These are phyloP conservation scores for Jaltomata sinuosa DNA, from an alignment of 257 asterid species.

Conservation along the genomic window DNA sequence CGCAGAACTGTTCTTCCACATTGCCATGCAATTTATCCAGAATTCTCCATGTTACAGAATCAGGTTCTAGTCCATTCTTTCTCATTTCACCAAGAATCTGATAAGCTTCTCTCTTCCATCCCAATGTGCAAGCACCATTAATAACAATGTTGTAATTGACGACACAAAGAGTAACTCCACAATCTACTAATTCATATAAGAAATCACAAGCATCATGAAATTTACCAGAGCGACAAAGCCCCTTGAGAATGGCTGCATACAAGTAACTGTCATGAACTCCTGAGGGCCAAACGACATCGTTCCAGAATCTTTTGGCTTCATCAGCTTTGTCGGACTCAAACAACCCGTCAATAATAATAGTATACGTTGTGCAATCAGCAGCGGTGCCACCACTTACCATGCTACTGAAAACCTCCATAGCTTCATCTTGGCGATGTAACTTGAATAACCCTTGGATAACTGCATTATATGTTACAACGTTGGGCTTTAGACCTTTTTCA, in stretches of 20 bases:
- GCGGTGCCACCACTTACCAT: conserved; percentile 33
- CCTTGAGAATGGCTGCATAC: conserved; percentile 66
- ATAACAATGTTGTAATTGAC: conserved; percentile 74
- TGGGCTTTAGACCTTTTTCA: conserved; percentile 41
- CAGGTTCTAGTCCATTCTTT: conserved; percentile 60
- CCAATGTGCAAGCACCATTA: conserved; percentile 49
- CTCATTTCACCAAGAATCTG: conserved; percentile 77
- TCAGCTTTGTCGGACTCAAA: conserved; percentile 31
- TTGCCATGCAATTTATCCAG: conserved; percentile 50
- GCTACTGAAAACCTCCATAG: conserved; percentile 41
- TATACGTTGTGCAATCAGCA: conserved; percentile 57
- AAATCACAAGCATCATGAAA: conserved; percentile 64
- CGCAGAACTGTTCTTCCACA: neutral
- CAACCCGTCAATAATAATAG: conserved; percentile 56
- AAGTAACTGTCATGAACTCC: conserved; percentile 60
- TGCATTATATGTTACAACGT: conserved; percentile 61
- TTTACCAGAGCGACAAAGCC: conserved; percentile 46
- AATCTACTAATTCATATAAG: conserved; percentile 64
- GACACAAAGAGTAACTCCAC: conserved; percentile 46
- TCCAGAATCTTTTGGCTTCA: conserved; percentile 74
- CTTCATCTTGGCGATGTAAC: conserved; percentile 45
- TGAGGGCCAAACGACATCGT: conserved; percentile 54
- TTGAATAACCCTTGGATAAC: conserved; percentile 57
- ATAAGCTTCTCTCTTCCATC: conserved; percentile 74
- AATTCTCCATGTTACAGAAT: conserved; percentile 86